Base-by-base conservation (phyloP, 371 early-diverging fungal genomes). In the Mortierella sp. region DNA sequence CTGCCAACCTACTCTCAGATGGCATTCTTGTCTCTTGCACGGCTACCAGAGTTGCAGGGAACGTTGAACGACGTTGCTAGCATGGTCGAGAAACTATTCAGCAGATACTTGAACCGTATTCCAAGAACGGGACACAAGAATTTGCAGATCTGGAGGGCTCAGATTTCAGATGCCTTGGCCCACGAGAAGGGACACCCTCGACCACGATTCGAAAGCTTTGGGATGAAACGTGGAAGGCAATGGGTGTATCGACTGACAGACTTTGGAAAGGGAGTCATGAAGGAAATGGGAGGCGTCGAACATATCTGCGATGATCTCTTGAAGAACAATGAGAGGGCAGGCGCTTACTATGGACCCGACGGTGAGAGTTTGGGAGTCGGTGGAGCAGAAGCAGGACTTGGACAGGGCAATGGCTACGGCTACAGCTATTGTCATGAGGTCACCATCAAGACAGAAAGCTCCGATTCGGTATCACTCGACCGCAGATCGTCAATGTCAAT, bases 101-200 rank as follows among this genome's bases (percentile, higher is more conserved):
- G 72, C 24, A 61, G 62, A 24, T 54, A 72, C 29, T 49, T 72
- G 62, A 72, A 72, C 59, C 52, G 72, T 14, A 72, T 72, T 16
- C 72, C 72, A 2, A 57, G 72, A 17, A 72, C 72, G 7, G 72
- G 72, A 3, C 72, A 72, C 53, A 72, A 72, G 59, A 72, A 72
- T 41, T 28, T 72, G 45, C 72, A 72, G 62, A 72, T 72, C 29
- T 72, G 72, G 72, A 65, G 72, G 13, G 72, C 72, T 14, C 72
- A 72, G 28, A 66, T 72, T 31, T 72, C 72, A 41, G 72, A 72
- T 31, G 72, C 72, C 2, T 41, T 72, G 34, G 72, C 72, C 0
- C 72, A 72, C 24, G 72, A 72, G 57, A 72, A 72, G 57, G 72
- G 72, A 2, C 72, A 72, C 17, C 66, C 72, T 29, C 66, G 72